Evolutionary conservation across 2,329 filamentous ascomycete genomes (phyloP), one percentile per base, ranked within the genome.

Genomic region (Ophiostoma angusticollis): DNA sequence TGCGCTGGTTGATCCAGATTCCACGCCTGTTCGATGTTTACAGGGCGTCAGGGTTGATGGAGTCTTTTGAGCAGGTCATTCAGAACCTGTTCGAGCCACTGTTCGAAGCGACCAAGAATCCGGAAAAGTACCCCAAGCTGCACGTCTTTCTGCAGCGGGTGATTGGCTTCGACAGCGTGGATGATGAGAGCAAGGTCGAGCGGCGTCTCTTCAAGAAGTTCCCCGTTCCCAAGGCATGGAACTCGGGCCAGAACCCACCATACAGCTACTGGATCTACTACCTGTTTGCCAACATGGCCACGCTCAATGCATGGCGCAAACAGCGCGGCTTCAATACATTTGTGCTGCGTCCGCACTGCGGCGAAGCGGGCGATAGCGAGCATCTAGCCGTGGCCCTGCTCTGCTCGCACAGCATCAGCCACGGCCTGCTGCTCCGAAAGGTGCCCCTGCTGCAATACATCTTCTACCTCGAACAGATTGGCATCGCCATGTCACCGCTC

Each of bases 191-290:
- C 67, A 98, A 98, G 62, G 72, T 86, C 3, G 91, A 98, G 60
- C 78, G 89, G 21, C 80, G 91, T 16, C 71, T 96, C n/a, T 94
- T 86, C 64, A 82, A 80, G 54, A 98, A 98, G 57, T 98, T 93
- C 49, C 91, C 91, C 0, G 78, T 91, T 17, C 89, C 91, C 5
- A 82, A 78, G 45, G 77, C 78, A 39, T 98, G 91, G 91, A 74
- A 78, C 47, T 86, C 85, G 1, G 86, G 83, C 52, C 87, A 96
- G 59, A 98, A 98, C 54, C 91, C 91, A 12, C 91, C 91, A 0
- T 98, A 98, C 63, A 95, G 83, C 56, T 98, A 98, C 62, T 98
- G 91, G 91, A 83, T 96, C 54, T 98, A 98, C 62, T 93, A 94
- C 54, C 70, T 96, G 38, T 96, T 91, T 54, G 79, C 91, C 46